Evolutionary conservation across 2,329 filamentous ascomycete species (phyloP), one percentile per base, ranked within the genome.

Genomic region (Aspergillus persii): DNA sequence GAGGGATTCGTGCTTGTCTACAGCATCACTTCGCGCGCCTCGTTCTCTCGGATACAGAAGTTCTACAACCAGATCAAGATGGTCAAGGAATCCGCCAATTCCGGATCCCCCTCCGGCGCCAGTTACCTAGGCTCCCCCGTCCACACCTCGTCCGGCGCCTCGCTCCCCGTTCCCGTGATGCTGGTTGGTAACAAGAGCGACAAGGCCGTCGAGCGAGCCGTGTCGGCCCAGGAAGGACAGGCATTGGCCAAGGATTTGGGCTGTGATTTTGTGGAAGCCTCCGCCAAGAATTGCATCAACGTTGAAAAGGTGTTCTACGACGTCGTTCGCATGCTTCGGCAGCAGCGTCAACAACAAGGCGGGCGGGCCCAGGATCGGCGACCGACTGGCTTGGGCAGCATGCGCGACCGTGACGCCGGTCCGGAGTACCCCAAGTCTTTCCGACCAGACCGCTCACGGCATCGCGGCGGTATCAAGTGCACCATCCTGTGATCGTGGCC

Each of bases 271-370:
- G 92, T 97, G 68, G 94, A 98, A 77, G 93, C 94, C 2, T 97
- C 93, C 6, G 94, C 94, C 39, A 97, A 97, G 81, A 97, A 96
- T 75, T 96, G 93, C 79, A 92, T 97, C 81, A 97, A 98, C 71
- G 94, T 97, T 56, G 95, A 96, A 77, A 98, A 96, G 82, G 94
- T 92, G 33, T 98, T 99, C 73, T 98, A 96, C 78, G 95, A 99
- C 72, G 95, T 99, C 7, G 95, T 98, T 56, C 84, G 95, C 67
- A 91, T 95, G 75, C 81, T 99, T 65, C 88, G 95, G 68, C 87
- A 90, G 69, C 92, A 96, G 77, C 85, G 91, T 69, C 88, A 91
- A 66, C 76, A 78, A 60, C 74, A 73, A 36, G 69, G 69, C 12
- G 70, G 71, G 15, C 70, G 73, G 54, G 56, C 68, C 18, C 69